phyloP scores from a whole-genome alignment of 2,329 filamentous ascomycete genomes.

The Fusarium coicis region DNA sequence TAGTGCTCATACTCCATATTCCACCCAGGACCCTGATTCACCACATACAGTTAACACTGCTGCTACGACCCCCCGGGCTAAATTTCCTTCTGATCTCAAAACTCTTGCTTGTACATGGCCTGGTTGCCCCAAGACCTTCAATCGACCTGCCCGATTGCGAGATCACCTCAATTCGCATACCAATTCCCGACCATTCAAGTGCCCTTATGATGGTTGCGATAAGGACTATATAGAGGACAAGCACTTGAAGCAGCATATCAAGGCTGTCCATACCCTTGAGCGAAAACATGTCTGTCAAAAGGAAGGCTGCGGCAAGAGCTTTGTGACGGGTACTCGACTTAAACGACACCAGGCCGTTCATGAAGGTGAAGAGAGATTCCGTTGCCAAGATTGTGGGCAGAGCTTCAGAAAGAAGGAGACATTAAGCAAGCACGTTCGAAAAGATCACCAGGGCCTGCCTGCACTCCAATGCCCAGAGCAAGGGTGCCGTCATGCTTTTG shows the following conservation, averaged over 20 bases:
- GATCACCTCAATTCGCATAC: conserved; percentile 87
- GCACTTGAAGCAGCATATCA: conserved; percentile 86
- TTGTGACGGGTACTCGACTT: conserved; percentile 82
- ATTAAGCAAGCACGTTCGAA: conserved; percentile 82
- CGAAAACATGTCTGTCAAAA: conserved; percentile 77
- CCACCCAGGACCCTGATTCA: conserved; percentile 47
- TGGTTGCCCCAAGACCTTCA: conserved; percentile 84
- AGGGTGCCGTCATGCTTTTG: conserved; percentile 75
- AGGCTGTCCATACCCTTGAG: conserved; percentile 80
- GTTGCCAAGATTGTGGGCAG: conserved; percentile 79
- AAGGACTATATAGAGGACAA: conserved; percentile 90
- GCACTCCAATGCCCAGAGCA: conserved; percentile 75
- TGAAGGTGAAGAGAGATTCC: conserved; percentile 76
- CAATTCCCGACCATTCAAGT: conserved; percentile 83
- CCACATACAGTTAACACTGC: conserved; percentile 46
- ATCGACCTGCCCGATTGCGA: conserved; percentile 82
- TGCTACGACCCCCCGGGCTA: conserved; percentile 57
- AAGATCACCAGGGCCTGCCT: conserved; percentile 76
- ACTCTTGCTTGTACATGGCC: conserved; percentile 80
- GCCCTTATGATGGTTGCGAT: conserved; percentile 74
- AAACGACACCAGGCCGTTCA: conserved; percentile 83
- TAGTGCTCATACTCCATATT: conserved; percentile 48
- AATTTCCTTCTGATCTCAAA: conserved; percentile 78
- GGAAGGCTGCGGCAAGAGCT: conserved; percentile 80
- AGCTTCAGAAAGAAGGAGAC: conserved; percentile 90